Base-by-base conservation (phyloP, 176 grass and related monocot genomes). In the Paspalum notatum region DNA sequence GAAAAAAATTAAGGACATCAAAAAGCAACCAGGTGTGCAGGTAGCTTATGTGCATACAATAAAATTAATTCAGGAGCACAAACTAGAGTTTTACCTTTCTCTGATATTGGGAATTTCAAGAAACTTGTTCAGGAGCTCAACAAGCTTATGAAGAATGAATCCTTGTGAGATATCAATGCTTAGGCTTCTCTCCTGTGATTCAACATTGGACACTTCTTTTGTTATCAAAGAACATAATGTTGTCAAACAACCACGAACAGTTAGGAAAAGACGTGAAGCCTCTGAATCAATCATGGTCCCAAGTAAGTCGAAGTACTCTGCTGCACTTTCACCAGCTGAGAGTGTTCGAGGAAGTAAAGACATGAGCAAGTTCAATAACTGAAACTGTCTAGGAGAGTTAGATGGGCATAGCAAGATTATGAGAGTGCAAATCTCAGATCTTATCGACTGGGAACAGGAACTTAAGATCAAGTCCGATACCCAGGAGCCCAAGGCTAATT, bases 391-490 rank as follows among this genome's bases (percentile, higher is more conserved):
- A 42, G 92, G 77, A 42, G 95, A 93, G 73, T 85, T 94, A 25
- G 85, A 84, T 74, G 92, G 92, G 85, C 92, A 98, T 64, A 98
- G 72, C 80, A 98, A 86, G 80, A 81, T 93, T 83, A 98, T 84
- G 62, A 98, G 90, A 74, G 65, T 95, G 75, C 91, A 98, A 62
- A 95, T 93, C 85, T 98, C 92, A 70, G 92, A 95, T 77, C 95
- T 91, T 87, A 98, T 98, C 57, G 95, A 98, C 75, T 94, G 95
- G 60, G 95, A 98, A 85, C 95, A 98, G 11, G 95, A 93, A 91
- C 92, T 98, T 72, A 98, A 82, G 89, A 98, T 98, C 86, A 98
- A 81, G 65, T 95, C 95, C 20, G 95, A 98, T 15, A 98, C 90
- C 95, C 92, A 98, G 49, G 90, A 93, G 17, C 92, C 95, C 52